Evolutionary conservation across 1,284 basidiomycete species (phyloP).

Genomic region (Tilletia indica): DNA sequence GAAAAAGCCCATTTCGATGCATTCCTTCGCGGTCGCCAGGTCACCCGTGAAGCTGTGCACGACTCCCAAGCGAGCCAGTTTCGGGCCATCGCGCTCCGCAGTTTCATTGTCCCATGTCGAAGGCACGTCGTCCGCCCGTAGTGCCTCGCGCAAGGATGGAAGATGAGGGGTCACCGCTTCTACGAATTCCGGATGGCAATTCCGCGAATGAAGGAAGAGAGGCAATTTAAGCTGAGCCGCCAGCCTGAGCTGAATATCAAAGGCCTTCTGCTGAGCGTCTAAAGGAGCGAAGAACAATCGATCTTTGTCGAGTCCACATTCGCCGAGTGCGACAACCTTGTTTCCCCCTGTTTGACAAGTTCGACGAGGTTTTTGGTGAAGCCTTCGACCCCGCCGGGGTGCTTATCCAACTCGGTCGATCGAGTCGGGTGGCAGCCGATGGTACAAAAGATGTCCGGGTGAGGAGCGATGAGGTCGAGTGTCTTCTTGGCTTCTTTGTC

Average conservation of each 20-base stretch:
- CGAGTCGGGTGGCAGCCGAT: slow-evolving; percentile 84
- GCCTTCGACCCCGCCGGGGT: slow-evolving; percentile 62
- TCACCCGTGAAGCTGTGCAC: slow-evolving; percentile 85
- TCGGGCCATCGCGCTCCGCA: background rate
- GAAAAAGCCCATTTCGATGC: slow-evolving; percentile 60
- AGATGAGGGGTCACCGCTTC: slow-evolving; percentile 61
- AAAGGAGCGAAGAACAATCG: slow-evolving; percentile 69
- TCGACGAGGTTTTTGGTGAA: slow-evolving; percentile 64
- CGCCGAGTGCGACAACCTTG: slow-evolving; percentile 68
- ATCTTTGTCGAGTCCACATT: slow-evolving; percentile 87
- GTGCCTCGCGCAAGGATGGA: slow-evolving; percentile 8
- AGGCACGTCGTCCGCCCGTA: background rate
- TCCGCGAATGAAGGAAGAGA: slow-evolving; percentile 79
- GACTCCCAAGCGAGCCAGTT: slow-evolving; percentile 58
- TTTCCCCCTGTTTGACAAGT: slow-evolving; percentile 24
- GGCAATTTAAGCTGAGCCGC: slow-evolving; percentile 74
- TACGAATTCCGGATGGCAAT: slow-evolving; percentile 67
- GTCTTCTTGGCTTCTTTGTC: background rate
- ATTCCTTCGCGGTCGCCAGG: slow-evolving; percentile 67
- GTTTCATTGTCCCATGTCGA: slow-evolving; percentile 23
- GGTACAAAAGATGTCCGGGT: slow-evolving; percentile 66
- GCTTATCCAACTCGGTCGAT: slow-evolving; percentile 70
- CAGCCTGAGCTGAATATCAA: slow-evolving; percentile 70
- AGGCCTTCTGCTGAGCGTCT: slow-evolving; percentile 69
- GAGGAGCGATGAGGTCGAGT: slow-evolving; percentile 14